Evolutionary conservation across 2,329 filamentous ascomycete genomes (phyloP).

Genomic region (Xylariaceae sp.): DNA sequence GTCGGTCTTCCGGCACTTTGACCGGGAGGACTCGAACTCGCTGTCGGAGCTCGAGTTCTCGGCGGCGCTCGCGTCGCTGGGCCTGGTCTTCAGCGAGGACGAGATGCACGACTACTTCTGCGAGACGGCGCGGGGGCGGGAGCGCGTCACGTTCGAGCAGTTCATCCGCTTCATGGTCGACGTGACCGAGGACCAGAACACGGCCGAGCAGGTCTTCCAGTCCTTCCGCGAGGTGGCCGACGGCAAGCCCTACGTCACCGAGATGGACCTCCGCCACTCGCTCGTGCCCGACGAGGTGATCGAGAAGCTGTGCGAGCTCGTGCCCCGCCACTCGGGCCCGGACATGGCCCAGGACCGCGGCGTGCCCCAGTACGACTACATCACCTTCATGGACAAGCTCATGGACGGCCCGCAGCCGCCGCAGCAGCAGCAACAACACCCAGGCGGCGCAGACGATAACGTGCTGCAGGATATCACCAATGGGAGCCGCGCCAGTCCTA

Average conservation of each 20-base stretch:
- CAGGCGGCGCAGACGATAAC: no score
- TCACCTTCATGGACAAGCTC: conserved; percentile 90
- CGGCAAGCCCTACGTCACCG: conserved; percentile 97
- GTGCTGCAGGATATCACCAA: conserved; percentile 21
- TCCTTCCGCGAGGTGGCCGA: conserved; percentile 96
- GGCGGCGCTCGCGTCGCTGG: conserved; percentile 87
- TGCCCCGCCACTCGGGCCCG: conserved; percentile 76
- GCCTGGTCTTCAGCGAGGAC: conserved; percentile 90
- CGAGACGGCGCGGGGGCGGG: conserved; percentile 71
- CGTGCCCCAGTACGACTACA: conserved; percentile 87
- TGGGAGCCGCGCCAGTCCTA: conserved; percentile 22
- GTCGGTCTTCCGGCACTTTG: conserved; percentile 95
- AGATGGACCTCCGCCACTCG: conserved; percentile 90
- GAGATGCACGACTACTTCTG: conserved; percentile 97
- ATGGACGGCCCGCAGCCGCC: conserved; percentile 32
- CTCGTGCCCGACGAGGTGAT: conserved; percentile 96
- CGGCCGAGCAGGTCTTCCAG: conserved; percentile 96
- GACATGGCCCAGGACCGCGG: conserved; percentile 81
- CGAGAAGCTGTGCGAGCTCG: conserved; percentile 79
- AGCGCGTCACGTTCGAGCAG: conserved; percentile 90
- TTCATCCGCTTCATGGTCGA: conserved; percentile 99
- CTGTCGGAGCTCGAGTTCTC: conserved; percentile 93
- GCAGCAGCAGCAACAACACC: no score
- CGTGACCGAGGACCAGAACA: conserved; percentile 97
- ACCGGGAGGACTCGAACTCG: conserved; percentile 84